A percentile compares a stretch with the other conserved stretches of the same genome.
These are phyloP conservation scores for Paragyromitra xinjiangensis DNA, from an alignment of 495 filamentous ascomycete genomes.

Conservation along the genomic window DNA sequence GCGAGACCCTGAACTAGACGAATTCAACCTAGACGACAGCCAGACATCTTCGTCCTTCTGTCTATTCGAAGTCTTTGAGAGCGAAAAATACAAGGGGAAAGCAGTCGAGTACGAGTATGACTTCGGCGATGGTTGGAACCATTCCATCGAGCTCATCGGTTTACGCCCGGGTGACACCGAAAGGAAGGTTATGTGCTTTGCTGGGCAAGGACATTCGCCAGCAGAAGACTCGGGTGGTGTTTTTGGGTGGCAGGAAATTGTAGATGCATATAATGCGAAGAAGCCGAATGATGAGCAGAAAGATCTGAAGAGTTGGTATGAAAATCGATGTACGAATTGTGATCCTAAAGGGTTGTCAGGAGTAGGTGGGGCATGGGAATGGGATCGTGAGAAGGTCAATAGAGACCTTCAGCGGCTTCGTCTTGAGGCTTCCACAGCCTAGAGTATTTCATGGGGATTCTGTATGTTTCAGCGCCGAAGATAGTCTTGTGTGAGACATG, in stretches of 20 bases:
- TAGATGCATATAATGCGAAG: background rate
- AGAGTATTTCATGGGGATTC: too few relatives aligned
- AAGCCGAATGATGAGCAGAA: background rate
- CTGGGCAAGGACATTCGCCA: background rate
- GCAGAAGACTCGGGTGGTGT: background rate
- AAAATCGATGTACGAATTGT: background rate
- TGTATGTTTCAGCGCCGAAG: too few relatives aligned
- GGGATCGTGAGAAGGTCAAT: conserved; percentile 9
- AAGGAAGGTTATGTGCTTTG: background rate
- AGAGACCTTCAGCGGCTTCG: background rate
- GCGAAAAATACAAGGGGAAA: background rate
- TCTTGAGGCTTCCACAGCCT: background rate
- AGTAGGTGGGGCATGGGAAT: background rate
- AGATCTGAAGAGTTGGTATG: background rate
- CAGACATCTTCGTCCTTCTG: background rate
- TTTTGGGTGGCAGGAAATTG: background rate
- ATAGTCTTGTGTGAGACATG: too few relatives aligned
- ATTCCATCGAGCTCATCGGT: background rate
- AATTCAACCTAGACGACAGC: background rate
- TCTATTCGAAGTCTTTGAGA: background rate
- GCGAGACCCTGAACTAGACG: background rate
- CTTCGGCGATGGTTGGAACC: background rate
- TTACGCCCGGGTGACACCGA: background rate
- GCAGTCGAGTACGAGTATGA: background rate
- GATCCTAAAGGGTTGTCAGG: background rate